phyloP scores from a whole-genome alignment of 768 basidiomycete species.

The Collybiopsis confluens region DNA sequence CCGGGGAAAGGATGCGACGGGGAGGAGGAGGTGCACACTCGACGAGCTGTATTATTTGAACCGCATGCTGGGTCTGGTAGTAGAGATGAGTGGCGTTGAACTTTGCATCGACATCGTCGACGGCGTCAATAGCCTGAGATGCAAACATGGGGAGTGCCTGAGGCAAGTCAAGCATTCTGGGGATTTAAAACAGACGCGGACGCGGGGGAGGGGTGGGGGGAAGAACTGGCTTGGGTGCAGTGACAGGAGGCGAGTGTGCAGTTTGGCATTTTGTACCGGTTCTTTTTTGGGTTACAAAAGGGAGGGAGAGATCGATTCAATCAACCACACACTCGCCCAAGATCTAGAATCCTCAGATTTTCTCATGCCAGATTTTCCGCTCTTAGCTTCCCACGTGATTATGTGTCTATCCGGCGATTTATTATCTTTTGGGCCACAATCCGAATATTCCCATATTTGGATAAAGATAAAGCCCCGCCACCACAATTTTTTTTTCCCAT shows the following conservation, averaged over 20 bases:
- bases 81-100: constrained; percentile 37
- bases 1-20: constrained; percentile 36
- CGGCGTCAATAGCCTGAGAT: constrained; percentile 14
- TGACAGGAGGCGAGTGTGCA: background rate
- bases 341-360: constrained; percentile 9
- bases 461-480: background rate
- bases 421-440: no score
- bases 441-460: constrained; percentile 2
- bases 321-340: constrained; percentile 7
- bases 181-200: background rate
- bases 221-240: no score
- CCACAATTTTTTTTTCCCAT: constrained; percentile 7
- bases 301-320: constrained; percentile 11
- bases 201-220: no score
- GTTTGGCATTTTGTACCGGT: constrained; percentile 10
- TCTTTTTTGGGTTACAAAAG: no score
- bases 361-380: constrained; percentile 4
- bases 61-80: constrained; percentile 38
- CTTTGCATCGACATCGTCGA: constrained; percentile 29
- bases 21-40: constrained; percentile 64
- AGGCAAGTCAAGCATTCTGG: constrained; percentile 22
- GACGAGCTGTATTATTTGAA: constrained; percentile 72
- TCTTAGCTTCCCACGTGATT: constrained; percentile 7
- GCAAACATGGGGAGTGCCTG: constrained; percentile 18
- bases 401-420: background rate